Percentiles rank a stretch among this genome's conserved stretches.
These are phyloP conservation scores for Candida chilensis DNA, from an alignment of 805 yeast species.

Conservation along the genomic window DNA sequence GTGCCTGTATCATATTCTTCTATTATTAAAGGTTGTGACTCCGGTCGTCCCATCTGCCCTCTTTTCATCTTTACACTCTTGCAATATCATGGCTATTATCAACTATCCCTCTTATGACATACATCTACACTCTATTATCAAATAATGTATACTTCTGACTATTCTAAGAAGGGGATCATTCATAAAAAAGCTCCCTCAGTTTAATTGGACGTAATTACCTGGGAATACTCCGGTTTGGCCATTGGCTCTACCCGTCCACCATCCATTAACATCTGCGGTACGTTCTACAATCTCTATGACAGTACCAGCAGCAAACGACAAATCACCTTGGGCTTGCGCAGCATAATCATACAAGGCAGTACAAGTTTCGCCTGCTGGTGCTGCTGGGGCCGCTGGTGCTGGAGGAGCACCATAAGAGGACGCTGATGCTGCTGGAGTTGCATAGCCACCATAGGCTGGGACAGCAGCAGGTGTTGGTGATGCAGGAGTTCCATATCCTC, in stretches of 20 bases:
- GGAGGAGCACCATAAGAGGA: conserved; percentile 10
- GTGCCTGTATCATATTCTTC: too few species aligned
- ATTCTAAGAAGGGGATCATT: too few species aligned
- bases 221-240: conserved; percentile 92
- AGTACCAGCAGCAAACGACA: conserved; percentile 82
- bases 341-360: conserved; percentile 87
- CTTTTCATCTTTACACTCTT: too few species aligned
- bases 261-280: conserved; percentile 79
- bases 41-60: too few species aligned
- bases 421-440: conserved; percentile 7
- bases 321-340: conserved; percentile 91
- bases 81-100: too few species aligned
- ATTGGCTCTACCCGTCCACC: conserved; percentile 94
- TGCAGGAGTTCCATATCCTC: conserved; percentile 16
- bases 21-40: too few species aligned
- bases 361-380: conserved; percentile 48
- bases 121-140: too few species aligned
- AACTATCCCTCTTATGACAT: too few species aligned
- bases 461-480: conserved; percentile 11
- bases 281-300: conserved; percentile 75
- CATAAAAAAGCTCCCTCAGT: too few species aligned
- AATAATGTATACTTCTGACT: too few species aligned
- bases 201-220: conserved; percentile 87
- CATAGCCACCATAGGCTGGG: conserved; percentile 4
- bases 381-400: conserved; percentile 17